These are phyloP conservation scores for Coemansia sp. DNA, from an alignment of 192 early-diverging fungal species.

Conservation along the genomic window DNA sequence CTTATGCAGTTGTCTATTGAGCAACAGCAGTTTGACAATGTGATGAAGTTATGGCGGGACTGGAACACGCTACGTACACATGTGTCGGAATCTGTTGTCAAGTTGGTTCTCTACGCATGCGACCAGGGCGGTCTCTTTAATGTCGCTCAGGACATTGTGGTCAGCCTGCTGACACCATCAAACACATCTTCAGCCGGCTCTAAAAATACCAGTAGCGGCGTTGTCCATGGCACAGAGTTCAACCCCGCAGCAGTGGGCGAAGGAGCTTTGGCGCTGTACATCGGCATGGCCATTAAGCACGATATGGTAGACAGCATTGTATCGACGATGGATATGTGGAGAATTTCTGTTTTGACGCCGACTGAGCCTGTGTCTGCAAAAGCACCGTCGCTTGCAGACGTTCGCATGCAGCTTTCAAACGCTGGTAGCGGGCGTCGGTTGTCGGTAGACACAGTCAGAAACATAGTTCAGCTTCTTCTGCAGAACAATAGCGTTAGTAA, in stretches of 20 bases:
- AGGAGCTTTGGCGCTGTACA: constrained; percentile 32
- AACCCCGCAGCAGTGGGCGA: constrained; percentile 25
- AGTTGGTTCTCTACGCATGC: constrained; percentile 37
- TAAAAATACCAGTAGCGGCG: not conserved
- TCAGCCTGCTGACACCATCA: constrained; percentile 18
- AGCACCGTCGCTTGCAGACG: not conserved
- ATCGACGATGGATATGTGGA: constrained; percentile 26
- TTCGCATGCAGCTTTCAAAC: not conserved
- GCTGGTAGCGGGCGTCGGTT: constrained; percentile 3
- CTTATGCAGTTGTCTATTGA: constrained; percentile 25
- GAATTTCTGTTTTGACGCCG: not conserved
- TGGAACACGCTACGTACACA: constrained; percentile 26
- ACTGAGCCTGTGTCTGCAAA: not conserved
- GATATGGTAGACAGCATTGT: constrained; percentile 16
- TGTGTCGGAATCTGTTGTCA: constrained; percentile 12
- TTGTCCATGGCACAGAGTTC: not conserved
- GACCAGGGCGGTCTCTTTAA: constrained; percentile 38
- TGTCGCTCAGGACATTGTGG: constrained; percentile 24
- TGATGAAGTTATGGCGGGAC: constrained; percentile 32
- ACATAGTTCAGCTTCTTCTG: constrained; percentile 19
- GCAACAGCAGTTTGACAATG: constrained; percentile 22
- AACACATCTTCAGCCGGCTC: not conserved
- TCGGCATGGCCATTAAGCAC: constrained; percentile 42
- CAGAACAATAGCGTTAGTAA: not conserved
- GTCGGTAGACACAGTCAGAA: constrained; percentile 22